Evolutionary conservation across 352 stramenopile species (phyloP).

Genomic region (Phytophthora crassamura): DNA sequence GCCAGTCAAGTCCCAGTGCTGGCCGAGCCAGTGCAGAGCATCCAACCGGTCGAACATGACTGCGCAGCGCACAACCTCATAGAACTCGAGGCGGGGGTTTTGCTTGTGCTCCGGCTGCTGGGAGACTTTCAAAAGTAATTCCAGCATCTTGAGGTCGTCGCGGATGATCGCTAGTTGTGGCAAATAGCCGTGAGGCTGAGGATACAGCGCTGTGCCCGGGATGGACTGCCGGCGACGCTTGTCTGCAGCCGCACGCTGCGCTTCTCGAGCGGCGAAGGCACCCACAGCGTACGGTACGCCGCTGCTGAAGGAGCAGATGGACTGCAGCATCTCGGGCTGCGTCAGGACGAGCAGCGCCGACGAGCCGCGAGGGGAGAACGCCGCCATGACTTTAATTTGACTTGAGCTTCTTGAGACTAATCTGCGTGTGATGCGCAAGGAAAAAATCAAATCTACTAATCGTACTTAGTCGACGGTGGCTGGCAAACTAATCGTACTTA

Average conservation of each 20-base stretch:
- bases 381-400: slow-evolving; percentile 10
- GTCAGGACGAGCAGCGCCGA: slow-evolving; percentile 36
- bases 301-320: slow-evolving; percentile 37
- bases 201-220: slow-evolving; percentile 24
- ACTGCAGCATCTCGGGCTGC: slow-evolving; percentile 26
- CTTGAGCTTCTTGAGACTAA: too few species aligned
- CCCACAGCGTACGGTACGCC: slow-evolving; percentile 39
- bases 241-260: neutral
- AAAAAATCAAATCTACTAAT: too few species aligned
- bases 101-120: slow-evolving; percentile 11
- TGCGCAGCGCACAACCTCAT: slow-evolving; percentile 42
- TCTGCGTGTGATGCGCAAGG: too few species aligned
- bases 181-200: slow-evolving; percentile 35
- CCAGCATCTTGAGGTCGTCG: slow-evolving; percentile 31
- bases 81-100: slow-evolving; percentile 37
- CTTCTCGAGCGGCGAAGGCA: slow-evolving; percentile 25
- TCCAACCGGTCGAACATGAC: slow-evolving; percentile 36
- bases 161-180: slow-evolving; percentile 41
- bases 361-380: slow-evolving; percentile 15
- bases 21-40: slow-evolving; percentile 31
- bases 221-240: neutral
- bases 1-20: slow-evolving; percentile 19
- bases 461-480: too few species aligned
- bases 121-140: slow-evolving; percentile 19
- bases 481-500: too few species aligned